Evolutionary conservation across 257 asterid genomes (phyloP).

Genomic region (Orobanche coerulescens): DNA sequence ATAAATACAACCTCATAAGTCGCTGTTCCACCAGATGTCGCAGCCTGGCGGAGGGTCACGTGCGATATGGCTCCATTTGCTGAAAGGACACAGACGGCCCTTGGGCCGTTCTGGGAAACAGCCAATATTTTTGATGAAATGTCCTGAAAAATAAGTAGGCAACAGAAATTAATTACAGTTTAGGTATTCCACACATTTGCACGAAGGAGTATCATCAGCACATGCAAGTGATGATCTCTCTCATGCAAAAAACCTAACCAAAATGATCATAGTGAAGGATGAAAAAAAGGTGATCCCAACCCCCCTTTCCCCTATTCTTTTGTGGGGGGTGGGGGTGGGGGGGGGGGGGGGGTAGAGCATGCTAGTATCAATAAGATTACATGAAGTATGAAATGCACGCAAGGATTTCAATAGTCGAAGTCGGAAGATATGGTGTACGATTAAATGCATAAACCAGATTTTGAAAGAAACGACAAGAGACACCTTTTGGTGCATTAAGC

Average conservation of each 20-base stretch:
- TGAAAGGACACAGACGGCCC: slow-evolving; percentile 45
- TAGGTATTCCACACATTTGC: neutral
- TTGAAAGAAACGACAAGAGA: neutral
- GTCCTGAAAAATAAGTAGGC: slow-evolving; percentile 38
- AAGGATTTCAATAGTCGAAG: no score
- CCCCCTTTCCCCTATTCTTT: no score
- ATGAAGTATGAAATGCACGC: no score
- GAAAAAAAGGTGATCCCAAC: no score
- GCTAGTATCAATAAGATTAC: no score
- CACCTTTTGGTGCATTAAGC: neutral
- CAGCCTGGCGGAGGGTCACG: slow-evolving; percentile 45
- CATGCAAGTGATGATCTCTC: neutral
- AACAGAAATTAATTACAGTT: neutral
- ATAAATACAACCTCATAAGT: slow-evolving; percentile 52
- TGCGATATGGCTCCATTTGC: slow-evolving; percentile 48
- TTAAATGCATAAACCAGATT: no score
- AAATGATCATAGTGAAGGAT: no score
- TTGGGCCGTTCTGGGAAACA: slow-evolving; percentile 41
- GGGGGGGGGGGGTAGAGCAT: no score
- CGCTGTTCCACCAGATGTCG: slow-evolving; percentile 51
- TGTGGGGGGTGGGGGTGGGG: no score
- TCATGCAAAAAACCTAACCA: neutral
- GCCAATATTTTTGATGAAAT: slow-evolving; percentile 42
- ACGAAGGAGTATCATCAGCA: neutral
- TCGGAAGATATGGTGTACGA: no score